Conservation (phyloP, 768 basidiomycete species). For the Auriscalpium microsporum region DNA sequence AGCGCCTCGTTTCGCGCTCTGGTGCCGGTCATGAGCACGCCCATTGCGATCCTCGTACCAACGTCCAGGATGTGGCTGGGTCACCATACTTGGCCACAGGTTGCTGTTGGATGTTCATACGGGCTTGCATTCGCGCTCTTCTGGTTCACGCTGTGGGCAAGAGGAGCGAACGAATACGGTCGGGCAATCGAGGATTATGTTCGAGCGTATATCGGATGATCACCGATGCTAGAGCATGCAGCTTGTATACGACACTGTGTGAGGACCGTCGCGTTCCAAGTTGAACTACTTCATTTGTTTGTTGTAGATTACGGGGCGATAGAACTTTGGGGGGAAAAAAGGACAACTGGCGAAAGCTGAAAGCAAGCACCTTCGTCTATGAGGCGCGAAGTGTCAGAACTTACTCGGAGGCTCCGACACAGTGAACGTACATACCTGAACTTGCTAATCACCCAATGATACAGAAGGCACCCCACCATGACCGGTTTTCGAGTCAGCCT, state of each 20-base stretch:
- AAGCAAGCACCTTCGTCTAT: too few species aligned
- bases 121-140: conserved; percentile 44
- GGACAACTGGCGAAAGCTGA: too few species aligned
- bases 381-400: too few species aligned
- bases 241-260: too few species aligned
- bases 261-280: too few species aligned
- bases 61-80: conserved; percentile 68
- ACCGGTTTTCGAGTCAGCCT: conserved; percentile 24
- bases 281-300: too few species aligned
- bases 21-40: conserved; percentile 38
- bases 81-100: conserved; percentile 68
- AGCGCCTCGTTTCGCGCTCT: conserved; percentile 31
- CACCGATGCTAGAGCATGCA: neutral
- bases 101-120: conserved; percentile 47
- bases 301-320: too few species aligned
- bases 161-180: conserved; percentile 24
- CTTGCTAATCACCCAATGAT: neutral
- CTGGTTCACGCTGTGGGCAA: conserved; percentile 55
- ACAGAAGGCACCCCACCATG: neutral
- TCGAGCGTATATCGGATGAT: neutral
- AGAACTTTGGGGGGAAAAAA: too few species aligned
- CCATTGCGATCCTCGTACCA: conserved; percentile 48
- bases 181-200: conserved; percentile 10
- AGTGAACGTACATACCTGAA: neutral
- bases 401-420: neutral